Base-by-base conservation (phyloP, 73 alveolate species). In the Paramecium primaurelia region DNA sequence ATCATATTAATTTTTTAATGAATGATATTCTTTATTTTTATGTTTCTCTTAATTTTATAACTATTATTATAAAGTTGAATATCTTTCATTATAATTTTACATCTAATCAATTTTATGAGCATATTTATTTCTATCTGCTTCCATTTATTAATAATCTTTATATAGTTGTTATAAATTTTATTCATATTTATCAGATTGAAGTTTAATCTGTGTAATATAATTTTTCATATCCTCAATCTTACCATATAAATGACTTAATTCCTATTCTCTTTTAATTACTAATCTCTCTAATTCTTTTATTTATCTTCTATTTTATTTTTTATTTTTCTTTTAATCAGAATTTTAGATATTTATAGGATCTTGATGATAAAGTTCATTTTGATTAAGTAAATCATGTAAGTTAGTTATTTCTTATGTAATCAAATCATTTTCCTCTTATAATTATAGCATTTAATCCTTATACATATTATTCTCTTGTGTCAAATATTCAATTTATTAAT, bases 301-400 rank as follows among this genome's bases (percentile, higher is more conserved):
- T 75, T 75, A 38, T 11, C 12, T 42, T 75, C 88, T 5, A 75
- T 28, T 36, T 36, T 75, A 37, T 20, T 75, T 75, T 34, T 75
- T 75, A n/a, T 22, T 36, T 25, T 75, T 36, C 60, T 75, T 75
- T 75, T 38, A 37, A 38, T 75, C 88, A 75, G 88, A 75, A 26
- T 75, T 38, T 37, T 75, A 34, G 68, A 75, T 4, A 36, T 75
- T 38, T 26, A 38, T 38, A 30, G 88, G 59, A 16, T 75, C 88
- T 64, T 64, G 47, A 64, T 64, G 47, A 32, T 64, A 34, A 14
- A 75, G 59, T 4, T 75, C 88, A 75, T 75, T 75, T n/a, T 34
- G 18, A 42, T 75, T 75, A 2, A 75, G 38, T 8, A 38, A 37
- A 12, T 42, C 60, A 11, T 75, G 3, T 10, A 75, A 38, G 28